phyloP scores from a whole-genome alignment of 2,329 filamentous ascomycete genomes.

The Talaromyces sp. region DNA sequence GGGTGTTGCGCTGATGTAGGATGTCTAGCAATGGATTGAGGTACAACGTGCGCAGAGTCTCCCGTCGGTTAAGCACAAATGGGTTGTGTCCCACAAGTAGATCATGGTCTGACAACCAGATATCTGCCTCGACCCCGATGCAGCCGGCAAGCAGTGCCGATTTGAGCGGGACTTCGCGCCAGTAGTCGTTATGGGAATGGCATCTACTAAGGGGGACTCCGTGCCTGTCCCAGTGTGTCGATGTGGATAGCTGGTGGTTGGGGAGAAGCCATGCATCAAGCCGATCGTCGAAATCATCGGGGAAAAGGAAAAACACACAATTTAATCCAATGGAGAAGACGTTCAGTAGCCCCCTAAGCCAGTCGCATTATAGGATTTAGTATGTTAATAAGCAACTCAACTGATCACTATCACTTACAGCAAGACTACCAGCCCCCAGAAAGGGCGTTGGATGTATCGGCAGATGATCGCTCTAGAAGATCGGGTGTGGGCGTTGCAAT shows the following conservation, averaged over 20 bases:
- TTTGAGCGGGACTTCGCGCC: constrained; percentile 55
- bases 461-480: constrained; percentile 8
- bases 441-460: constrained; percentile 8
- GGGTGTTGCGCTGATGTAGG: constrained; percentile 51
- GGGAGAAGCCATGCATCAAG: constrained; percentile 19
- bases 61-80: constrained; percentile 45
- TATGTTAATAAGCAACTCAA: neutral
- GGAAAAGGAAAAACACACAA: constrained; percentile 17
- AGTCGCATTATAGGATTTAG: neutral
- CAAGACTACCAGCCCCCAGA: constrained; percentile 12
- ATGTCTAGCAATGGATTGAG: constrained; percentile 53
- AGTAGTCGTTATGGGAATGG: constrained; percentile 62
- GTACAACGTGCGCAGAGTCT: constrained; percentile 54
- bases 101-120: constrained; percentile 56
- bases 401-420: neutral
- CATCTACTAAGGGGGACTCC: constrained; percentile 47
- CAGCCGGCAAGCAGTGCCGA: constrained; percentile 57
- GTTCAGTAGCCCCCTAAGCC: constrained; percentile 16
- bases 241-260: constrained; percentile 4
- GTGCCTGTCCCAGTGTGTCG: constrained; percentile 11
- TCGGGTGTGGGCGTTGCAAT: neutral
- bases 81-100: constrained; percentile 56
- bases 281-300: constrained; percentile 19
- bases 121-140: constrained; percentile 57
- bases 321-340: constrained; percentile 8